These are phyloP conservation scores for Sambucus nigra DNA, from an alignment of 129 eudicot genomes.

Conservation along the genomic window DNA sequence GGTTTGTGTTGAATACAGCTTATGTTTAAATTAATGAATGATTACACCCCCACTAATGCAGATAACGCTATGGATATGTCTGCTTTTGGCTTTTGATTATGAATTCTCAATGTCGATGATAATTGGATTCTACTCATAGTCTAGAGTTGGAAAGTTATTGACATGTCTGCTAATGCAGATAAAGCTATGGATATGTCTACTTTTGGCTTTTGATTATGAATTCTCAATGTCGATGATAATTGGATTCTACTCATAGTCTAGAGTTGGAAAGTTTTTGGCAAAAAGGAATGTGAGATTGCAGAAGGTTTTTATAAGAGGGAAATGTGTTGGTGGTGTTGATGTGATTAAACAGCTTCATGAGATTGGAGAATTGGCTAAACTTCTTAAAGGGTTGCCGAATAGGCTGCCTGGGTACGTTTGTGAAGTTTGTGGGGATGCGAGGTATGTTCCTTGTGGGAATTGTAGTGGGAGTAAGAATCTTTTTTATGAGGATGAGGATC, in stretches of 20 bases:
- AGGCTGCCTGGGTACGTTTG: conserved; percentile 41
- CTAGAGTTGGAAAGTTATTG: no score
- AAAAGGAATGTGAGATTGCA: no score
- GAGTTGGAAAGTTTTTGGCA: no score
- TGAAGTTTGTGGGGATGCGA: conserved; percentile 70
- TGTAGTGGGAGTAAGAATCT: conserved; percentile 83
- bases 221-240: neutral
- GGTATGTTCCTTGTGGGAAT: conserved; percentile 68
- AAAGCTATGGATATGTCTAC: neutral
- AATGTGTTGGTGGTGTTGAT: no score
- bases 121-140: no score
- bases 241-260: no score
- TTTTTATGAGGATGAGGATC: conserved; percentile 73
- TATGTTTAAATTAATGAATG: neutral
- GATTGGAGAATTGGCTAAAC: conserved; percentile 53
- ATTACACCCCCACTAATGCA: neutral
- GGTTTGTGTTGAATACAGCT: conserved; percentile 4
- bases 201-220: neutral
- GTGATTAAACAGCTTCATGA: conserved; percentile 62
- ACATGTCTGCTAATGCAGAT: neutral
- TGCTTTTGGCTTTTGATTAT: neutral
- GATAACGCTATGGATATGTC: neutral
- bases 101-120: neutral
- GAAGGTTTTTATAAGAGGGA: no score
- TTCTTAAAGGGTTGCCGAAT: conserved; percentile 54